Evolutionary conservation across 805 yeast species (phyloP), one percentile per base, ranked within the genome.

Genomic region (Saturnispora diversa): DNA sequence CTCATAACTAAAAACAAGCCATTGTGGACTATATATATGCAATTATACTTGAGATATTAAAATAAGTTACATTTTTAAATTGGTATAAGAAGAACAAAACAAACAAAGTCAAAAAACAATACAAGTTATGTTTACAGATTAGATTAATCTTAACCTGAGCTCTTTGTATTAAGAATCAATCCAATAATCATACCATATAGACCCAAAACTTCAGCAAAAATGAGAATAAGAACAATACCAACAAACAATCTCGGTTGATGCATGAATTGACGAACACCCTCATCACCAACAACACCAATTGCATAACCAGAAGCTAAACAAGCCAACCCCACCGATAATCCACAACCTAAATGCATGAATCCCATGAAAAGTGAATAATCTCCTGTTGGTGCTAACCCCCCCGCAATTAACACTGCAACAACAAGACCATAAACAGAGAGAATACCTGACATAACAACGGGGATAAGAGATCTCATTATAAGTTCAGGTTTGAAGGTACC

Each of bases 241-340:
- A 88, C 97, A 63, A 90, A 90, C 57, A 90, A 75, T 70, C 95
- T 83, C 58, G 97, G 97, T 69, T 90, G 97, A 65, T 88, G 97
- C 58, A 94, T 88, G 54, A 87, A 81, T 63, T 95, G 95, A 71
- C 97, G 84, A 43, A 90, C 97, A 72, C 98, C 98, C 49, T 95
- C 97, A 65, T 90, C 98, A 64, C 98, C 98, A 50, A 90, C 98
- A 50, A 90, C 87, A 68, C 98, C 98, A 68, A 90, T 90, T 44
- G 98, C 92, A 63, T 88, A 92, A 33, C 99, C 99, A 44, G 95
- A 84, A 30, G 97, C 88, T 58, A 92, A 70, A 61, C 97, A 88
- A 4, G 97, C 87, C 56, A 92, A 86, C 2, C 99, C 99, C 32
- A 92, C 99, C 27, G 94, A 77, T 45, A 90, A 66, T 2, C 99